Base-by-base conservation (phyloP, 2,329 filamentous ascomycete genomes). In the Pseudopithomyces maydicus region DNA sequence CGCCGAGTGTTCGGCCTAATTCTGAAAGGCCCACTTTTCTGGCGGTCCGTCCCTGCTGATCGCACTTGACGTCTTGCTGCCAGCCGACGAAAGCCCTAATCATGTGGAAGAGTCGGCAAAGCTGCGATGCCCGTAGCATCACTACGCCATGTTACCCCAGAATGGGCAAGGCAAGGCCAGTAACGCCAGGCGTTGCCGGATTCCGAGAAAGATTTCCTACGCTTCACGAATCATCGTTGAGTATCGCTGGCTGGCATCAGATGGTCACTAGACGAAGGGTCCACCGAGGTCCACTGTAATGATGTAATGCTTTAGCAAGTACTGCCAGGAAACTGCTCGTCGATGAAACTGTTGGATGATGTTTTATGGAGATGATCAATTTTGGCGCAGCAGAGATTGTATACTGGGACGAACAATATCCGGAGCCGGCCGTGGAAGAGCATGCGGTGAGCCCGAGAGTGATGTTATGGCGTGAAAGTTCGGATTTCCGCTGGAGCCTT, bases 341-440 rank as follows among this genome's bases (percentile, higher is more conserved):
- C 56, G 39, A 54, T 67, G 68, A 71, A 72, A 72, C 69, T 67
- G 68, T 71, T 72, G 69, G 68, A 69, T 67, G 57, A 39, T 17
- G 36, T 32, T 42, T 47, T 54, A 47, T 54, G 52, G 52, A 41
- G 43, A 47, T 32, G 55, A 55, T 55, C 49, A 38, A 19, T 19
- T 14, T 15, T 47, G 39, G 39, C 39, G 50, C 41, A 36, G 50
- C 26, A 10, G 41, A 46, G 47, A 32, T 49, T 45, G 50, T 50
- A 22, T 41, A 50, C 44, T 22, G 38, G 36, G 17, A 58, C 56
- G 56, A 58, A 41, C 33, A 58, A 20, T n/a, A 6, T 43, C 43
- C 47, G 56, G 56, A 50, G 35, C 42, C 39, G 36, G 48, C 48
- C 48, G 48, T 51, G 48, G 38, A 51, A 42, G 6, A 23, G 38